Base-by-base conservation (phyloP, 1,284 basidiomycete genomes). In the Gymnopus androsaceus region DNA sequence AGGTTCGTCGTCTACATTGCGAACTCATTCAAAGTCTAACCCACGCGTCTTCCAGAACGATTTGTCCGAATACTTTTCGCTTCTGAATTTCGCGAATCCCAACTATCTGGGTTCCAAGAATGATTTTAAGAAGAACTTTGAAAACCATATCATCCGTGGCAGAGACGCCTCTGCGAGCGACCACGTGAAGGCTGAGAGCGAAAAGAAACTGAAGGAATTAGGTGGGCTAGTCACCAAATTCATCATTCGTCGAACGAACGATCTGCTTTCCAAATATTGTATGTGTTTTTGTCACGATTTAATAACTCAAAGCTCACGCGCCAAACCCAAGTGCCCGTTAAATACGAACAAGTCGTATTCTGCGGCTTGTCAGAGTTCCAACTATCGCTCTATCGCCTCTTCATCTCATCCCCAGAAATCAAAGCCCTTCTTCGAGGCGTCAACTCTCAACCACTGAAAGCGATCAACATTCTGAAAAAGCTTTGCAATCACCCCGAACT, bases 261-360 rank as follows among this genome's bases (percentile, higher is more conserved):
- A 99, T 67, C 75, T 99, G 19, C 80, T 99, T 21, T 97, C 95
- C 31, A 99, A 99, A 75, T 99, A 99, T 67, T 72, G 95, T 95
- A 59, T 62, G 93, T 84, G 19, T 5, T 34, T 37, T 34, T 50
- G 17, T 40, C 21, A 19, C n/a, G n/a, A n/a, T n/a, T 49, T 44
- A 21, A 38, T 46, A 42, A 27, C 36, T 54, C 15, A 37, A 11
- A 19, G 21, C n/a, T n/a, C n/a, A n/a, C n/a, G n/a, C n/a, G n/a
- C n/a, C n/a, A n/a, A n/a, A 34, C 31, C 48, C 38, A 63, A 97
- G 95, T 99, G 41, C 96, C 96, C 3, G 94, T 99, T 75, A 99
- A 99, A 71, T 98, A 99, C 76, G 96, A 99, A 72, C 95, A 98
- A 61, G 97, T 99, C 62, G 97, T 99, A 1, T 99, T 99, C 74